Percentiles rank a stretch among this genome's conserved stretches.
Conservation (phyloP, 2,329 filamentous ascomycete species). For the Aspergillus eucalypticola region DNA sequence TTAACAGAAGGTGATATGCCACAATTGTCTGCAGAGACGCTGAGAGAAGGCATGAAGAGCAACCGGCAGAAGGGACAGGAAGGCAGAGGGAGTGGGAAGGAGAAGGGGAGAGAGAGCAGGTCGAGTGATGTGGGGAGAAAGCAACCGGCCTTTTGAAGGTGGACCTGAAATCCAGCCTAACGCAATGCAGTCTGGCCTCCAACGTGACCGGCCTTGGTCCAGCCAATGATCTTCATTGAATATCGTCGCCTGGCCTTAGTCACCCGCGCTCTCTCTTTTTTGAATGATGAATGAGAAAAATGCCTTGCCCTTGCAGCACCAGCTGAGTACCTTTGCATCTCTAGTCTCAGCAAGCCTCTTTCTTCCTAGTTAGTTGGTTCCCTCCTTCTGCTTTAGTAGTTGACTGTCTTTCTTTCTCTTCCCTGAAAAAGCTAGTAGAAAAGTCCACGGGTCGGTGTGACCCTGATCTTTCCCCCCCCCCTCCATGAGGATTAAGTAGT, state of each 20-base stretch:
- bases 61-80: conserved; percentile 24
- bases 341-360: conserved; percentile 1
- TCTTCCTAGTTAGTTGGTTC: background rate
- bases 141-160: conserved; percentile 45
- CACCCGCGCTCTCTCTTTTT: background rate
- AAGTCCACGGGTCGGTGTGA: background rate
- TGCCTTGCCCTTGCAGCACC: conserved; percentile 14
- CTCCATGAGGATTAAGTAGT: too few species aligned
- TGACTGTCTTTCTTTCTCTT: too few species aligned
- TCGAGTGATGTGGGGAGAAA: conserved; percentile 34
- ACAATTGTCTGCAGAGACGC: conserved; percentile 29
- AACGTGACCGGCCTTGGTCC: conserved; percentile 37
- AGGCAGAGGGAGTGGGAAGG: conserved; percentile 22
- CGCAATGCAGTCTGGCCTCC: conserved; percentile 37
- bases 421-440: too few species aligned
- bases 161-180: conserved; percentile 38
- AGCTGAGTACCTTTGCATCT: background rate
- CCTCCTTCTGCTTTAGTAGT: too few species aligned
- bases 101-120: conserved; percentile 27
- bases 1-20: conserved; percentile 40
- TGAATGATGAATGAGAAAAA: conserved; percentile 7
- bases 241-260: conserved; percentile 6
- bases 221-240: conserved; percentile 21
- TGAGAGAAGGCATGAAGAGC: conserved; percentile 44
- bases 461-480: background rate